phyloP scores from a whole-genome alignment of 2,329 filamentous ascomycete species.

The Hymenoscyphus repandus region DNA sequence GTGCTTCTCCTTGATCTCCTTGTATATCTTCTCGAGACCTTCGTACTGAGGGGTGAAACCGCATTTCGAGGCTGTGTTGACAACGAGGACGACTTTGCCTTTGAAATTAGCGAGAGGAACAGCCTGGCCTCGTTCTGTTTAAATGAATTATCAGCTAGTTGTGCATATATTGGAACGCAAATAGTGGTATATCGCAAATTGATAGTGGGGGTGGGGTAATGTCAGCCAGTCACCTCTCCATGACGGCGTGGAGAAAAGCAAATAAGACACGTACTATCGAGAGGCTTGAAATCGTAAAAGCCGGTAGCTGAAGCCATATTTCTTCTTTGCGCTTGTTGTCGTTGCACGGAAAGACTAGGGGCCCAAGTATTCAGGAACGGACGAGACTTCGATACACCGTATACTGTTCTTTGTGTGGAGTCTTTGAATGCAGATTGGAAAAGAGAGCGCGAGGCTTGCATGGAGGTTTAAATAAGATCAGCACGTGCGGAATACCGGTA shows the following conservation, averaged over 20 bases:
- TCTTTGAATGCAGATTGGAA: constrained; percentile 13
- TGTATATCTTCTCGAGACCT: constrained; percentile 86
- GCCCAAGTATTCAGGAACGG: constrained; percentile 5
- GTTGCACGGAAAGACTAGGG: constrained; percentile 3
- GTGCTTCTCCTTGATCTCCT: constrained; percentile 63
- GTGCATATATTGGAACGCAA: not conserved
- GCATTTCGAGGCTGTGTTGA: constrained; percentile 98
- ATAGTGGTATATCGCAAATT: not conserved
- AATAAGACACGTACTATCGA: constrained; percentile 59
- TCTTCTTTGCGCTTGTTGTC: constrained; percentile 5
- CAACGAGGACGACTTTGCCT: constrained; percentile 89
- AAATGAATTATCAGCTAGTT: not conserved
- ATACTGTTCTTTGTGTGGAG: constrained; percentile 3
- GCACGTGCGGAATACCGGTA: not conserved
- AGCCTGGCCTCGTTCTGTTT: constrained; percentile 66
- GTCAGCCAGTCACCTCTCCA: not conserved
- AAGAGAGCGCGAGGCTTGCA: constrained; percentile 7
- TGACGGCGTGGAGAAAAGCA: not conserved
- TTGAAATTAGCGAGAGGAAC: constrained; percentile 67
- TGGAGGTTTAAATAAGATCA: constrained; percentile 1
- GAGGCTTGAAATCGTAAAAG: constrained; percentile 81
- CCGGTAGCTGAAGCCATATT: constrained; percentile 62
- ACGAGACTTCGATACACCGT: constrained; percentile 4
- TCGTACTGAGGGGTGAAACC: constrained; percentile 96
- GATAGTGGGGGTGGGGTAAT: not conserved